Base-by-base conservation (phyloP, 164 flowering plant species). In the Litsea cubeba region DNA sequence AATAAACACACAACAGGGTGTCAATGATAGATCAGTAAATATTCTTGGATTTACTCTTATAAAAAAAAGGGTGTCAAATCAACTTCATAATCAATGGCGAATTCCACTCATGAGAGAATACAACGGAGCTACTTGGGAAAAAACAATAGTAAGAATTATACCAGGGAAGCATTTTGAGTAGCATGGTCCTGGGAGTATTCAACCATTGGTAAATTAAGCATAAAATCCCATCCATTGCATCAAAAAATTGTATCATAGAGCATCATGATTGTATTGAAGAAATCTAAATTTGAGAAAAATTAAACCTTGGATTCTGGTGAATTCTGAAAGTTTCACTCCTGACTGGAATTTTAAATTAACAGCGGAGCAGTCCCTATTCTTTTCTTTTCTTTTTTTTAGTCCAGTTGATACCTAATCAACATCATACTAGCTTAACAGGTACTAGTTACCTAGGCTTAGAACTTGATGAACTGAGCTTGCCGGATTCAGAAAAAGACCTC, bases 401-500 rank as follows among this genome's bases (percentile, higher is more conserved):
- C 35, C 3, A 54, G 12, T 2, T 54, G 28, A 26, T 7, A 30
- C 25, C 64, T 26, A 70, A 62, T 40, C 63, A 22, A 4, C 4
- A 30, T 10, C 35, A 24, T 58, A 54, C 10, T 0, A 20, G 17
- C n/a, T 22, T 5, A 57, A 32, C 50, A 35, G 28, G 5, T 32
- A 71, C 22, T 18, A 66, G 49, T 70, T 69, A 78, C 83, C 74
- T 72, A 20, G 69, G 32, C 68, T 50, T 77, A 74, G 82, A 78
- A 76, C 81, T 40, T 74, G 87, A 81, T 32, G 79, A 76, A 63
- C 5, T 30, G 3, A 25, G 54, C 26, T 74, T 80, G 57, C 63
- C 79, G 65, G 81, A 77, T 74, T 78, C 85, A 69, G 88, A 79
- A 74, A 85, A 82, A 79, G 84, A 83, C 75, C 80, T 87, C 74